A percentile compares a stretch with the other conserved stretches of the same genome.
Evolutionary conservation across 2,329 filamentous ascomycete species (phyloP).

Genomic region (Penicillium sp.): DNA sequence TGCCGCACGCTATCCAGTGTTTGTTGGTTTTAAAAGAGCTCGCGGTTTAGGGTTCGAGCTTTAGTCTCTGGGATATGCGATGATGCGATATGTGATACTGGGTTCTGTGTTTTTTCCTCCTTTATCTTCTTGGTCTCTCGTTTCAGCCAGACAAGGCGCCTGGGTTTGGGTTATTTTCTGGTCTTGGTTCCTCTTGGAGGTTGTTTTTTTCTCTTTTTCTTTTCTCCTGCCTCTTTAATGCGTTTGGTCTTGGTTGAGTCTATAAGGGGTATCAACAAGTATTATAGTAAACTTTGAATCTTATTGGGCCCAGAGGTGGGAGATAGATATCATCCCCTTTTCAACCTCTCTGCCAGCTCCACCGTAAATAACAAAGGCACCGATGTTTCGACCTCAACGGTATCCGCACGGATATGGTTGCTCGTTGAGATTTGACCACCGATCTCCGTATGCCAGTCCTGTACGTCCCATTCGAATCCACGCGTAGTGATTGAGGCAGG

Average conservation of each 20-base stretch:
- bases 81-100: conserved; percentile 23
- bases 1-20: conserved; percentile 2
- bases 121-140: conserved; percentile 24
- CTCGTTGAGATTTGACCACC: conserved; percentile 74
- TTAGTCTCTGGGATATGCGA: conserved; percentile 21
- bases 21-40: conserved; percentile 4
- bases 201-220: not conserved
- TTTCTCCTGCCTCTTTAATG: conserved; percentile 1
- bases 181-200: conserved; percentile 7
- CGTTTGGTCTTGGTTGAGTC: conserved; percentile 3
- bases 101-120: conserved; percentile 12
- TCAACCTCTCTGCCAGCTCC: conserved; percentile 53
- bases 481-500: conserved; percentile 72
- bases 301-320: not conserved
- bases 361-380: conserved; percentile 72
- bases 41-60: conserved; percentile 14
- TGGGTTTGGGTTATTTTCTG: conserved; percentile 15
- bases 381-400: conserved; percentile 61
- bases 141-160: conserved; percentile 25
- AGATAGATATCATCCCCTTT: conserved; percentile 11
- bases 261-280: conserved; percentile 13
- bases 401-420: conserved; percentile 67
- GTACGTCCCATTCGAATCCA: conserved; percentile 89
- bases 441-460: conserved; percentile 74
- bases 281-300: conserved; percentile 11